Conservation (phyloP, 148 eudicot genomes). For the Drosera capensis region DNA sequence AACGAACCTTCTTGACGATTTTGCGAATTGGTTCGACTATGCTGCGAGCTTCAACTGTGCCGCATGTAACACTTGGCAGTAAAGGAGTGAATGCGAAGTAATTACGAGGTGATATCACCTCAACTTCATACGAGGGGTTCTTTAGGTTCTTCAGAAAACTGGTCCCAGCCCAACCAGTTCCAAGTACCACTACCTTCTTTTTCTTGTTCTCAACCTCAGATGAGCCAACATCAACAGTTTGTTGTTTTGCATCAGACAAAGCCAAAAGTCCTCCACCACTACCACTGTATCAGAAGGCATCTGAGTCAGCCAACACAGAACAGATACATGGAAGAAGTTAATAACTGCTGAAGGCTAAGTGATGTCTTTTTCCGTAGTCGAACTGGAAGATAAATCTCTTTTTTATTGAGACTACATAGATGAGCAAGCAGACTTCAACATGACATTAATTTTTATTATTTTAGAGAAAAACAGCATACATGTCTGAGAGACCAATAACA, state of each 20-base stretch:
- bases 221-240: slow-evolving; percentile 15
- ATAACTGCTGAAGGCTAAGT: too few species aligned
- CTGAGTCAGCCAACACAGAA: not conserved
- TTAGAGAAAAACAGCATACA: too few species aligned
- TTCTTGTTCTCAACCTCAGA: slow-evolving; percentile 23
- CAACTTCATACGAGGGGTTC: slow-evolving; percentile 40
- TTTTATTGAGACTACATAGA: too few species aligned
- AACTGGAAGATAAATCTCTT: too few species aligned
- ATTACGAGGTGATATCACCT: slow-evolving; percentile 53
- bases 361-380: too few species aligned
- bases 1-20: slow-evolving; percentile 29
- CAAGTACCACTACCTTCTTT: slow-evolving; percentile 4
- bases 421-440: too few species aligned
- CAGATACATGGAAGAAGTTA: too few species aligned
- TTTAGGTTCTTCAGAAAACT: slow-evolving; percentile 15
- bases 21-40: slow-evolving; percentile 55
- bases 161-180: slow-evolving; percentile 9
- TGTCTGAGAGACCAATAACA: too few species aligned
- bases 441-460: too few species aligned
- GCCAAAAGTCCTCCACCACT: slow-evolving; percentile 62
- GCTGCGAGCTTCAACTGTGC: slow-evolving; percentile 61
- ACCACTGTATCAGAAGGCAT: slow-evolving; percentile 18
- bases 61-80: slow-evolving; percentile 55
- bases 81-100: slow-evolving; percentile 57
- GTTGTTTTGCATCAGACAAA: slow-evolving; percentile 31